Evolutionary conservation across 192 early-diverging fungal species (phyloP).

Genomic region (Paraglomus brasilianum): DNA sequence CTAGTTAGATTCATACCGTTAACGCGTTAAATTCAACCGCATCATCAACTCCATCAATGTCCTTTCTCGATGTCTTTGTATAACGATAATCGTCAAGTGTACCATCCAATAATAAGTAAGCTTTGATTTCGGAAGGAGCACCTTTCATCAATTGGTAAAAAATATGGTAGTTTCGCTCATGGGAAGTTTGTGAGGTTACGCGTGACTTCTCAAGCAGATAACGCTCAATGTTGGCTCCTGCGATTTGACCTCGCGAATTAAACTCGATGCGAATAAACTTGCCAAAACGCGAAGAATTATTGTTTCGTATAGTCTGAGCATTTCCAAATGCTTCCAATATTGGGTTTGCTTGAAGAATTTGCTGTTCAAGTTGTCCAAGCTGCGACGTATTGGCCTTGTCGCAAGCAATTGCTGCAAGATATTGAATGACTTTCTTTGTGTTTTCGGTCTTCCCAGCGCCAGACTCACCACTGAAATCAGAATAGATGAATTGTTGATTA

Average conservation of each 20-base stretch:
- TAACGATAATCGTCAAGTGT: conserved; percentile 79
- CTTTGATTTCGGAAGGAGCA: conserved; percentile 66
- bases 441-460: conserved; percentile 99
- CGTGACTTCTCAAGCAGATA: conserved; percentile 98
- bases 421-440: conserved; percentile 99
- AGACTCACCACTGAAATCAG: conserved; percentile 79
- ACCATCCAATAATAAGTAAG: conserved; percentile 63
- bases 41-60: conserved; percentile 94
- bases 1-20: conserved; percentile 44
- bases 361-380: conserved; percentile 74
- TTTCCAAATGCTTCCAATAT: conserved; percentile 98
- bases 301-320: conserved; percentile 97
- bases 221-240: conserved; percentile 95
- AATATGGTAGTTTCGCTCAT: conserved; percentile 96
- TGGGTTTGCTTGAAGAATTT: conserved; percentile 96
- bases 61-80: conserved; percentile 77
- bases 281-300: conserved; percentile 98
- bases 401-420: conserved; percentile 86
- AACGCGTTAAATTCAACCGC: conserved; percentile 74
- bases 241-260: conserved; percentile 69
- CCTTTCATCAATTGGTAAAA: conserved; percentile 98
- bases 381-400: conserved; percentile 44
- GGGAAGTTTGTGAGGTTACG: conserved; percentile 86
- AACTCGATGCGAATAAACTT: conserved; percentile 99
- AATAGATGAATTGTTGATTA: conserved; percentile 6